Base-by-base conservation (phyloP, 352 stramenopile genomes). In the Pythium brassicae region DNA sequence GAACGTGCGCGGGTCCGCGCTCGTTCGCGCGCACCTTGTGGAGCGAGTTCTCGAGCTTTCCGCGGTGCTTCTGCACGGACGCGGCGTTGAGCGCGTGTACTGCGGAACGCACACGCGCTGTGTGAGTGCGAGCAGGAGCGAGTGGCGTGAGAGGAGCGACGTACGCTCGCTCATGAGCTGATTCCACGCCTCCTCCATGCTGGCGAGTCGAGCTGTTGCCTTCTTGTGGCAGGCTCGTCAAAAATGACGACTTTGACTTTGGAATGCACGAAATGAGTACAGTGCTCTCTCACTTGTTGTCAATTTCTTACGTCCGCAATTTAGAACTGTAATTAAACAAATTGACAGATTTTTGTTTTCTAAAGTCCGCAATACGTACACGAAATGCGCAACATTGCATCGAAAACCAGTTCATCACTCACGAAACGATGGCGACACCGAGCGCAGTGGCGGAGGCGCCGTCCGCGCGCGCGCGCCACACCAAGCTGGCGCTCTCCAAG, bases 41-140 rank as follows among this genome's bases (percentile, higher is more conserved):
- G 50, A 55, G 43, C 32, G 34, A 42, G 50, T 55, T 55, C 35
- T 55, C 50, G 23, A 55, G 50, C 22, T 55, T 55, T 32, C 50
- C 50, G 17, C 50, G 50, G 32, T 55, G 50, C 23, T 55, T 55
- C 25, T 55, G 50, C 17, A 55, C 44, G 29, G 50, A 55, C 35
- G 50, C 50, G 11, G 50, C 50, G 35, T 55, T 55, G 32, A 55
- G 34, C 34, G 50, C 50, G 25, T 55, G 35, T 34, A 55, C 50
- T 55, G 22, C 34, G 35, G 39, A 29, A 55, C 9, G 4, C 29
- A 26, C 20, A 47, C 11, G 20, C 8, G 14, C 15, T 45, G 39
- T 17, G 20, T 47, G 8, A 47, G 8, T 35, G 29, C 29, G 29
- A 35, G 29, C 29, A 35, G 29, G 29, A 10, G 29, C 29, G 29